Conservation (phyloP, 345 rosid genomes). For the Acer yangbiense region DNA sequence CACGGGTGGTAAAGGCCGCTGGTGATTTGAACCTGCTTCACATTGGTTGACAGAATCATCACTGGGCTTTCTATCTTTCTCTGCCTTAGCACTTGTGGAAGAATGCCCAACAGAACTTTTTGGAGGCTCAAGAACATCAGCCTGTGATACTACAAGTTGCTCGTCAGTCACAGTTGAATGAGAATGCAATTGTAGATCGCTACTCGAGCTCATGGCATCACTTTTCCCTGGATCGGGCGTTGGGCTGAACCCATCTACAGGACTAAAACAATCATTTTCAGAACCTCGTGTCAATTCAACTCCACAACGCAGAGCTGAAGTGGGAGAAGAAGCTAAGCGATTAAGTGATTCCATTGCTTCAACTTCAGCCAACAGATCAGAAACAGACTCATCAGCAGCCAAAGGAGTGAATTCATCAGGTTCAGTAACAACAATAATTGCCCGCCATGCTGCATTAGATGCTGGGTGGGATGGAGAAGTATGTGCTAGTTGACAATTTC, state of each 20-base stretch:
- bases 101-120: constrained; percentile 48
- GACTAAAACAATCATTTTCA: constrained; percentile 79
- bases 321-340: constrained; percentile 78
- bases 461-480: constrained; percentile 38
- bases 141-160: constrained; percentile 30
- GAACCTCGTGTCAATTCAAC: constrained; percentile 57
- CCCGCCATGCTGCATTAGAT: constrained; percentile 69
- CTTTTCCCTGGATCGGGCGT: constrained; percentile 58
- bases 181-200: constrained; percentile 55
- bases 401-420: constrained; percentile 58
- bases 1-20: constrained; percentile 43
- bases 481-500: constrained; percentile 48
- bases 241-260: constrained; percentile 66
- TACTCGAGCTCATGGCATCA: constrained; percentile 73
- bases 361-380: constrained; percentile 98
- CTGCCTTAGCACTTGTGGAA: constrained; percentile 44
- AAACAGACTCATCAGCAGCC: constrained; percentile 90
- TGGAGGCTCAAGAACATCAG: constrained; percentile 32
- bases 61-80: constrained; percentile 39
- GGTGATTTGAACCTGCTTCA: constrained; percentile 51
- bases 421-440: constrained; percentile 61
- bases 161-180: constrained; percentile 42
- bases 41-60: constrained; percentile 52
- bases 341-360: constrained; percentile 94
- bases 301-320: constrained; percentile 55